Conservation (phyloP, 225 moss, liverwort and hornwort species). For the Anthoceros angustus region DNA sequence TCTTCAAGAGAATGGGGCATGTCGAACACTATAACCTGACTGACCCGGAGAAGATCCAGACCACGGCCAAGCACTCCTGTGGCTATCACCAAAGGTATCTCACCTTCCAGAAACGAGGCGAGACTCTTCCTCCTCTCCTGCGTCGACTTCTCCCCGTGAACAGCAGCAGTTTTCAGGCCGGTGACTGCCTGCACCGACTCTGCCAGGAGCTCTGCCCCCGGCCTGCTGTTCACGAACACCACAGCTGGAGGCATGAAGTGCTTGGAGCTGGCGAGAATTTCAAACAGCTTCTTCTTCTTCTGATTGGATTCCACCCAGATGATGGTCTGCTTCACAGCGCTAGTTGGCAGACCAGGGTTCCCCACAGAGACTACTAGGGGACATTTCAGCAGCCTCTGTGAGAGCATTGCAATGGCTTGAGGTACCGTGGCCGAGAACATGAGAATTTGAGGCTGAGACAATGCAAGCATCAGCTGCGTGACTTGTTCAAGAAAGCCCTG, state of each 20-base stretch:
- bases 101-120: slow-evolving; percentile 53
- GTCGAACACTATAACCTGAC: slow-evolving; percentile 88
- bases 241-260: slow-evolving; percentile 84
- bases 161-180: slow-evolving; percentile 45
- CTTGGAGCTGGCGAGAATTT: slow-evolving; percentile 48
- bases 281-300: slow-evolving; percentile 81
- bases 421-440: slow-evolving; percentile 95
- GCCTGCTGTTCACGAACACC: slow-evolving; percentile 74
- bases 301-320: slow-evolving; percentile 86
- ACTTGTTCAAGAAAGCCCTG: slow-evolving; percentile 80
- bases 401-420: slow-evolving; percentile 45
- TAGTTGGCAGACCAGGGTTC: slow-evolving; percentile 40
- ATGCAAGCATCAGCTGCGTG: slow-evolving; percentile 55
- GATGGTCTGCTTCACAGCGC: slow-evolving; percentile 74
- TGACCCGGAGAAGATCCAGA: slow-evolving; percentile 61
- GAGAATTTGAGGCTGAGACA: slow-evolving; percentile 60
- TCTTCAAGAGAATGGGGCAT: slow-evolving; percentile 61
- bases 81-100: slow-evolving; percentile 50
- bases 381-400: slow-evolving; percentile 42
- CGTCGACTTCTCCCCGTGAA: slow-evolving; percentile 91
- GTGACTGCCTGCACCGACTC: slow-evolving; percentile 51
- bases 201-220: slow-evolving; percentile 69
- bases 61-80: slow-evolving; percentile 87
- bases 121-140: slow-evolving; percentile 65
- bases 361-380: slow-evolving; percentile 59